These are phyloP conservation scores for Pelomyxa schiedti DNA, from an alignment of 78 protist genomes.

Conservation along the genomic window DNA sequence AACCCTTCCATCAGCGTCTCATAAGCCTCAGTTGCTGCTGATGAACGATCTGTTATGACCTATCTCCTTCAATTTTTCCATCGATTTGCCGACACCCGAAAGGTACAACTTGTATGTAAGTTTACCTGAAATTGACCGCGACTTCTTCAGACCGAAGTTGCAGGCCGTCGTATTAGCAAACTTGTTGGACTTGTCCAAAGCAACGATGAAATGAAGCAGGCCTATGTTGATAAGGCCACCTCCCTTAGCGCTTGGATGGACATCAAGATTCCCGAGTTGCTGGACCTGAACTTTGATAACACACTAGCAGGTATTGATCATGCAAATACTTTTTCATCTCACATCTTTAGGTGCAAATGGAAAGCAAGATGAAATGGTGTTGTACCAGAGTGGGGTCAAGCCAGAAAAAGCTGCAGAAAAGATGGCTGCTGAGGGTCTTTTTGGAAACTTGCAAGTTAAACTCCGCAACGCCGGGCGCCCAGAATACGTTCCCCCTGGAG, in stretches of 20 bases:
- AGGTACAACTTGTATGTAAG: slow-evolving; percentile 36
- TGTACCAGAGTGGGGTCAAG: slow-evolving; percentile 30
- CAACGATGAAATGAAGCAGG: slow-evolving; percentile 30
- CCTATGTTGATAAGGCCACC: slow-evolving; percentile 34
- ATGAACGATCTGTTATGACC: slow-evolving; percentile 73
- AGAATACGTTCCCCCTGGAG: slow-evolving; percentile 37
- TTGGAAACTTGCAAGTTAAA: slow-evolving; percentile 34
- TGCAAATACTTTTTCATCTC: too few relatives aligned
- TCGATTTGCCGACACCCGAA: neutral
- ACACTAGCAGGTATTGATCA: slow-evolving; percentile 38
- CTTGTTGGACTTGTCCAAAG: slow-evolving; percentile 30
- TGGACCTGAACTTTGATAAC: slow-evolving; percentile 34
- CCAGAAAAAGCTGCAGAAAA: slow-evolving; percentile 47
- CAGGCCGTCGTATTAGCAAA: slow-evolving; percentile 49
- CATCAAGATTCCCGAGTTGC: neutral
- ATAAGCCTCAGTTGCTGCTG: slow-evolving; percentile 25
- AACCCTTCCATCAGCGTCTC: neutral
- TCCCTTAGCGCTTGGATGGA: slow-evolving; percentile 22
- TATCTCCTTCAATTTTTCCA: slow-evolving; percentile 18
- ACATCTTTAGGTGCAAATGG: too few relatives aligned
- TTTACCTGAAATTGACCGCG: slow-evolving; percentile 57
- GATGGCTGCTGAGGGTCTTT: slow-evolving; percentile 33
- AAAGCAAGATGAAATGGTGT: neutral
- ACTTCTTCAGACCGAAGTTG: slow-evolving; percentile 32
- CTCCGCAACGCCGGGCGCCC: slow-evolving; percentile 40